Conservation (phyloP, 805 yeast species). For the Metahyphopichia silvanorum region DNA sequence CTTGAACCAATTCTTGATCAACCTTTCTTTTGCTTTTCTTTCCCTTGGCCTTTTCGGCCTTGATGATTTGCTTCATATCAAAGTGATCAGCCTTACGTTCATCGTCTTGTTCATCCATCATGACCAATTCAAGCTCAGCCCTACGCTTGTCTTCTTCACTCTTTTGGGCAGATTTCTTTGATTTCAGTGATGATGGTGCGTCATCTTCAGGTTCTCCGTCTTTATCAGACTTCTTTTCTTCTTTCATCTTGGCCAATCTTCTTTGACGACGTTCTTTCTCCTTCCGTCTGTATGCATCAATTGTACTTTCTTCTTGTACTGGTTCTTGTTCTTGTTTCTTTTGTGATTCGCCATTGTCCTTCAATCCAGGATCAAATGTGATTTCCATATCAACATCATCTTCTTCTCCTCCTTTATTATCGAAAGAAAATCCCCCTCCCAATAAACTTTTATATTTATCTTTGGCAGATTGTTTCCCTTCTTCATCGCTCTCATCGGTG, state of each 20-base stretch:
- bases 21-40: conserved; percentile 47
- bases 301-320: conserved; percentile 69
- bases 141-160: conserved; percentile 22
- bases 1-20: conserved; percentile 47
- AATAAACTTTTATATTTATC: conserved; percentile 62
- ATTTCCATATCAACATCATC: conserved; percentile 90
- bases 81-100: conserved; percentile 57
- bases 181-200: conserved; percentile 10
- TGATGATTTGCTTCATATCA: conserved; percentile 72
- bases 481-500: conserved; percentile 26
- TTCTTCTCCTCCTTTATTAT: conserved; percentile 39
- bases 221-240: conserved; percentile 47
- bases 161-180: conserved; percentile 25
- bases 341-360: conserved; percentile 25
- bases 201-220: conserved; percentile 23
- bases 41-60: conserved; percentile 68
- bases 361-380: conserved; percentile 86
- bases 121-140: conserved; percentile 72
- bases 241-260: conserved; percentile 75
- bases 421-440: conserved; percentile 38
- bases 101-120: conserved; percentile 53
- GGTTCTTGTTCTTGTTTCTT: conserved; percentile 32
- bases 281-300: conserved; percentile 77
- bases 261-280: conserved; percentile 90
- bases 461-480: conserved; percentile 35